These are phyloP conservation scores for Trypanosoma melophagium DNA, from an alignment of 208 protist species.

Conservation along the genomic window DNA sequence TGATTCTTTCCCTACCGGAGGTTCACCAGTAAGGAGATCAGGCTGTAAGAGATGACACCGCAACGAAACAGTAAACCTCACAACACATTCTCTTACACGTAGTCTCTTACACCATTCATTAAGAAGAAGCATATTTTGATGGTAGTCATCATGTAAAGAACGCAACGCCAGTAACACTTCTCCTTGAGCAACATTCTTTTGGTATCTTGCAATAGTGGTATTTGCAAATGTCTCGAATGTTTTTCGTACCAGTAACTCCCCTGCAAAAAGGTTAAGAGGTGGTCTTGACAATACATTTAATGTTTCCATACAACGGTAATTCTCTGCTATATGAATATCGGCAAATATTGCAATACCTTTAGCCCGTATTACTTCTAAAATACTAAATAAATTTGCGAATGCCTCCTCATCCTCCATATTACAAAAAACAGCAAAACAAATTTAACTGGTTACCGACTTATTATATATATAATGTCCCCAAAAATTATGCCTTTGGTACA, in stretches of 20 bases:
- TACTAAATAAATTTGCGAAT: constrained; percentile 27
- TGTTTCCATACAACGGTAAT: constrained; percentile 26
- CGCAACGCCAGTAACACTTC: constrained; percentile 33
- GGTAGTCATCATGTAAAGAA: constrained; percentile 37
- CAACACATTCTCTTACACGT: constrained; percentile 27
- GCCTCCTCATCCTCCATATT: constrained; percentile 35
- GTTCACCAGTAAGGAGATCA: constrained; percentile 62
- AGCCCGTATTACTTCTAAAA: constrained; percentile 27
- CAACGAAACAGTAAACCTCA: constrained; percentile 44
- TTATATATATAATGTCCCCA: constrained; percentile 13
- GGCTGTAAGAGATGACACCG: constrained; percentile 63
- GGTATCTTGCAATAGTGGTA: constrained; percentile 19
- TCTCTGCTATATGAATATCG: neutral
- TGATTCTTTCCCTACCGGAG: constrained; percentile 41
- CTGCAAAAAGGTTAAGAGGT: constrained; percentile 22
- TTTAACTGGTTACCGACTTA: neutral
- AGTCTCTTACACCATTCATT: constrained; percentile 55
- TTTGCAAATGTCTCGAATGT: constrained; percentile 26
- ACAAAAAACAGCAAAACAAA: no score
- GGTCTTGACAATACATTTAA: constrained; percentile 25
- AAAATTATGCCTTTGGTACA: constrained; percentile 4
- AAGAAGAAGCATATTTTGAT: constrained; percentile 31
- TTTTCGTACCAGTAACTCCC: constrained; percentile 27
- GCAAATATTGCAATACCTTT: constrained; percentile 19
- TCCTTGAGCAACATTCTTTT: constrained; percentile 22